Percentiles rank a stretch among this genome's conserved stretches.
phyloP scores from a whole-genome alignment of 2,329 filamentous ascomycete genomes.

The Raffaelea ambrosiae region DNA sequence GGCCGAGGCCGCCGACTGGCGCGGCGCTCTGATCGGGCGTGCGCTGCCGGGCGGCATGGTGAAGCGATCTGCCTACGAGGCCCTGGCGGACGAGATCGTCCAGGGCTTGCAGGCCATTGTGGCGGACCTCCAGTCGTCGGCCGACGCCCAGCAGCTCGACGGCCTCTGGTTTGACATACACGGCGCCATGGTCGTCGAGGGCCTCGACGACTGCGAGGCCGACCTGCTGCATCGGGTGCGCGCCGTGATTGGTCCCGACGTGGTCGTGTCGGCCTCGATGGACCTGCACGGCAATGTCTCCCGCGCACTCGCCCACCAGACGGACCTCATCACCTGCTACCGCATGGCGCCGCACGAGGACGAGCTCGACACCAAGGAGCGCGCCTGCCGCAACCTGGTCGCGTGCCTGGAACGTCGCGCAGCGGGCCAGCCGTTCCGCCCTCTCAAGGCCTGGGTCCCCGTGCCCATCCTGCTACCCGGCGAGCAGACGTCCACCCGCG shows the following conservation, averaged over 20 bases:
- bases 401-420: conserved; percentile 20
- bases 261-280: conserved; percentile 45
- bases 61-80: conserved; percentile 34
- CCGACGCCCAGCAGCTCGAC: conserved; percentile 21
- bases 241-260: conserved; percentile 32
- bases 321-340: conserved; percentile 44
- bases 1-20: conserved; percentile 35
- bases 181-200: conserved; percentile 46
- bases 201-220: conserved; percentile 36
- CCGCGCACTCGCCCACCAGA: conserved; percentile 35
- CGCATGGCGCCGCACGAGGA: conserved; percentile 45
- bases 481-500: conserved; percentile 45
- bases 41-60: conserved; percentile 42
- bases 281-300: conserved; percentile 49
- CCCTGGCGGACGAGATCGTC: conserved; percentile 31
- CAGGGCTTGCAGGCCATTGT: conserved; percentile 28
- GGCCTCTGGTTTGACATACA: conserved; percentile 49
- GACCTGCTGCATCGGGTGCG: conserved; percentile 38
- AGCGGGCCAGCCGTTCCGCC: conserved; percentile 18
- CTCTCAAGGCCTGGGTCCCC: conserved; percentile 43
- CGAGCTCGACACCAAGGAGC: conserved; percentile 37
- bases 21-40: conserved; percentile 41
- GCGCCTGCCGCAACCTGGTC: conserved; percentile 41
- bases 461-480: conserved; percentile 43
- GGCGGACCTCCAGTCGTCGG: conserved; percentile 8